Base-by-base conservation (phyloP, 2,329 filamentous ascomycete species). In the Basipetospora chlamydospora region DNA sequence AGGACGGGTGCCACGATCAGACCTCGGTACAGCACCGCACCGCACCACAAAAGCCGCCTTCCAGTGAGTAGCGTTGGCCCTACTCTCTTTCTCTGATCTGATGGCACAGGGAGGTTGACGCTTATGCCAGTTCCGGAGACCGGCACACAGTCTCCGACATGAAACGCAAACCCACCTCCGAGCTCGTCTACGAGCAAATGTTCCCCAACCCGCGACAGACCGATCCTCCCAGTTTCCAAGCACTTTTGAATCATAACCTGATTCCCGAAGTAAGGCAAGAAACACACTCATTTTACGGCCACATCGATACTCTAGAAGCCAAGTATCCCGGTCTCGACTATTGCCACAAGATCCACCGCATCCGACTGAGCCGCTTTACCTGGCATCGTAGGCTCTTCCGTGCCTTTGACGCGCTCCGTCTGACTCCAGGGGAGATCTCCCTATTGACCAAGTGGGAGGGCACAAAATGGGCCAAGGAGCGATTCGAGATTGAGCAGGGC, bases 251-350 rank as follows among this genome's bases (percentile, higher is more conserved):
- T 46, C 73, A 77, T 41, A 70, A 74, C 53, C 70, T 87, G 33
- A 78, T 87, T 34, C 71, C 73, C 44, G 81, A 87, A 61, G 80
- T 87, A 40, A 78, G 81, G 40, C 76, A 81, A 50, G 81, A 87
- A 55, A 83, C 82, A 2, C 72, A 78, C 45, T 71, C 76, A 35
- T 87, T 83, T 59, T 87, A 84, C 56, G 81, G 81, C 46, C 77
- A 82, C 49, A 70, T 87, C 44, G 77, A 83, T 50, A 84, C 78
- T 18, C 73, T 79, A 46, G 81, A 88, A 61, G 80, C 81, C 45
- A 82, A 83, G 47, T 87, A 87, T 46, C 81, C 81, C 0, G 81
- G 81, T 21, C 70, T 88, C 39, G 81, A 88, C 62, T 88, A 88
- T 61, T 75, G 70, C 41, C 66, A 82, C 50, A 62, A 59, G 17